Conservation (phyloP, 345 rosid genomes). For the Heritiera fomes region DNA sequence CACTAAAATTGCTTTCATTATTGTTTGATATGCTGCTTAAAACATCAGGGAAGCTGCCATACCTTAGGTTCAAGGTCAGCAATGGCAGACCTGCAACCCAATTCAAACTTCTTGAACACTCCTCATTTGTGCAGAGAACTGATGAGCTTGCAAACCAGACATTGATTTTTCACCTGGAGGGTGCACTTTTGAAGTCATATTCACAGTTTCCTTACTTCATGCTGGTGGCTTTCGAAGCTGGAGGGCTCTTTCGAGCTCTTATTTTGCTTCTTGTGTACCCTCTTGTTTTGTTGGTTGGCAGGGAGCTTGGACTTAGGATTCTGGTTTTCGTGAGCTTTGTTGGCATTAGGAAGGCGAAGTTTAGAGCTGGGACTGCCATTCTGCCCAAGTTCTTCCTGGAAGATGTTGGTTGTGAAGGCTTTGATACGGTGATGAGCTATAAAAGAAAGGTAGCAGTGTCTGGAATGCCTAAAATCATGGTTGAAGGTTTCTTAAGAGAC, state of each 20-base stretch:
- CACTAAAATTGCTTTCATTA: not conserved
- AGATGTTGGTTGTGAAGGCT: constrained; percentile 55
- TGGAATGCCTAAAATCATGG: constrained; percentile 57
- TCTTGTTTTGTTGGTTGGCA: constrained; percentile 37
- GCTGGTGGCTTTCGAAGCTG: constrained; percentile 70
- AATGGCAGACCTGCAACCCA: constrained; percentile 5
- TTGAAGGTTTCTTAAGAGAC: constrained; percentile 53
- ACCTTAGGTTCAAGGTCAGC: constrained; percentile 6
- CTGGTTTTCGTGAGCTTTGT: constrained; percentile 55
- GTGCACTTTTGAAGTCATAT: constrained; percentile 45
- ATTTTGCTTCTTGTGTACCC: constrained; percentile 54
- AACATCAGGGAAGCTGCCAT: constrained; percentile 7
- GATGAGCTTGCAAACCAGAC: constrained; percentile 17
- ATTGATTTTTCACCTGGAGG: constrained; percentile 53
- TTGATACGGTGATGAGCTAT: constrained; percentile 46
- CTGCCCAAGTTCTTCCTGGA: constrained; percentile 63
- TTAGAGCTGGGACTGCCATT: constrained; percentile 45
- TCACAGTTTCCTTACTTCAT: constrained; percentile 64
- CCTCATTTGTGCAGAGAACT: not conserved
- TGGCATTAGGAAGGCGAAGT: constrained; percentile 43
- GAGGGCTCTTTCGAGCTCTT: constrained; percentile 53
- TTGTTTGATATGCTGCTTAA: constrained; percentile 17
- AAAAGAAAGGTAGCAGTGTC: constrained; percentile 46
- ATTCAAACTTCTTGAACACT: constrained; percentile 5
- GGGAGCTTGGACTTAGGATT: constrained; percentile 38